These are phyloP conservation scores for Tilletia indica DNA, from an alignment of 1,284 basidiomycete species.

Conservation along the genomic window DNA sequence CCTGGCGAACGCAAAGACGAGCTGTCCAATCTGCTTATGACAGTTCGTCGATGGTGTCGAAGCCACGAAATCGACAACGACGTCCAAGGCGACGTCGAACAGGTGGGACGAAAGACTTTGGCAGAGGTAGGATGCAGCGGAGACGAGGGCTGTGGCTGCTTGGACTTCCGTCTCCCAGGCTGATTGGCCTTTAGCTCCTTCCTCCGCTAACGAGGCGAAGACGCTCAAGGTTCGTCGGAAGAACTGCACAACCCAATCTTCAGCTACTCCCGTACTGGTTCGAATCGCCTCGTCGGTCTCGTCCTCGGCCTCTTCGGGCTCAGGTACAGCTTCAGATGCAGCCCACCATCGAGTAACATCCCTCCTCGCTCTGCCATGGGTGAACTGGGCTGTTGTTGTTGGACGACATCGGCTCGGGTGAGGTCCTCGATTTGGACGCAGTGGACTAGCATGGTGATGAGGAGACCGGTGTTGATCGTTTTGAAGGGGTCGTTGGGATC, in stretches of 20 bases:
- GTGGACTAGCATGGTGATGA: constrained; percentile 74
- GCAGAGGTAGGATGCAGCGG: constrained; percentile 79
- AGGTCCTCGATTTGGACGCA: constrained; percentile 80
- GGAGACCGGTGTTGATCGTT: constrained; percentile 73
- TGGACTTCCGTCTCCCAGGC: constrained; percentile 83
- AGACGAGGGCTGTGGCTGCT: constrained; percentile 76
- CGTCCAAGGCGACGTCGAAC: constrained; percentile 79
- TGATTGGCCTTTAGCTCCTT: constrained; percentile 69
- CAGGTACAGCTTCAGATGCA: constrained; percentile 25
- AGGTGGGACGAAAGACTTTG: constrained; percentile 81
- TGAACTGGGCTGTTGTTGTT: constrained; percentile 20
- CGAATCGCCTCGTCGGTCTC: constrained; percentile 57
- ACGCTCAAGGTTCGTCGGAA: constrained; percentile 81
- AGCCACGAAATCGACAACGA: constrained; percentile 76
- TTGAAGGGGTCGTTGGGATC: constrained; percentile 92
- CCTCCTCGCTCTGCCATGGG: too few relatives aligned
- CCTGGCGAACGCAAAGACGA: constrained; percentile 81
- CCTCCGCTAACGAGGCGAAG: constrained; percentile 91
- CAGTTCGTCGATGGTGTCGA: constrained; percentile 74
- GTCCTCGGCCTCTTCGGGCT: constrained; percentile 58
- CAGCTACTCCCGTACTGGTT: constrained; percentile 70
- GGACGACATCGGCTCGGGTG: constrained; percentile 56
- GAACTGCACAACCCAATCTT: constrained; percentile 86
- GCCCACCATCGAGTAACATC: constrained; percentile 23
- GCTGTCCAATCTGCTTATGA: constrained; percentile 82